Evolutionary conservation across 305 asterid genomes (phyloP), one percentile per base, ranked within the genome.

Genomic region (Fraxinus latifolia): DNA sequence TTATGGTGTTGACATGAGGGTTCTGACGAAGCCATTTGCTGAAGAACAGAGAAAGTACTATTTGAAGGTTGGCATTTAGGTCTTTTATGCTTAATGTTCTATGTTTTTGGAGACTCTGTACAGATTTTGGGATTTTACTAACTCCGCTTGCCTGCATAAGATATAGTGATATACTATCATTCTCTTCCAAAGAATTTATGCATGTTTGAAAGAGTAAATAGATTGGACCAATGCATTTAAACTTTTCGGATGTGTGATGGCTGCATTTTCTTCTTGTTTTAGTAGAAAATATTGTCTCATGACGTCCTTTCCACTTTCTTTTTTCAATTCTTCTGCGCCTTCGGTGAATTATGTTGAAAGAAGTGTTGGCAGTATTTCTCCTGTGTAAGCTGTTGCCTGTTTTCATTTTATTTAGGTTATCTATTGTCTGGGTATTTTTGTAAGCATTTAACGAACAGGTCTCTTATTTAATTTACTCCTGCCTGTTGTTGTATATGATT

Each of bases 1-100:
- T 87, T 96, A 96, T 87, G 98, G 99, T 23, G 98, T 96, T 47
- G 97, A 94, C 88, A 96, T 96, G 98, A 83, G 89, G 90, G 92
- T 84, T 86, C 84, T 96, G 86, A 89, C 97, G 79, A 87, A 87
- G 83, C 95, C 98, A 68, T 96, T 82, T 84, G 76, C 75, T 1
- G 93, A 85, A 79, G 99, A 96, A 80, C 97, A 93, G 83, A 91
- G 80, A 84, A 96, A 89, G 85, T 96, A 91, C 87, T 94, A 94
- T 87, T 87, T 96, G 86, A 91, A 96, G 98, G 99, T 94, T 84
- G 53, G 87, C 67, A 21, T 77, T 34, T 39, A 11, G 60, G 37
- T 75, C 17, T 27, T 82, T 75, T 84, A 19, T 79, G 76, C 74
- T 23, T 73, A 81, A 34, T 71, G 23, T 44, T n/a, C 50, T 15